Base-by-base conservation (phyloP, 495 filamentous ascomycete genomes). In the Aspergillus taichungensis region DNA sequence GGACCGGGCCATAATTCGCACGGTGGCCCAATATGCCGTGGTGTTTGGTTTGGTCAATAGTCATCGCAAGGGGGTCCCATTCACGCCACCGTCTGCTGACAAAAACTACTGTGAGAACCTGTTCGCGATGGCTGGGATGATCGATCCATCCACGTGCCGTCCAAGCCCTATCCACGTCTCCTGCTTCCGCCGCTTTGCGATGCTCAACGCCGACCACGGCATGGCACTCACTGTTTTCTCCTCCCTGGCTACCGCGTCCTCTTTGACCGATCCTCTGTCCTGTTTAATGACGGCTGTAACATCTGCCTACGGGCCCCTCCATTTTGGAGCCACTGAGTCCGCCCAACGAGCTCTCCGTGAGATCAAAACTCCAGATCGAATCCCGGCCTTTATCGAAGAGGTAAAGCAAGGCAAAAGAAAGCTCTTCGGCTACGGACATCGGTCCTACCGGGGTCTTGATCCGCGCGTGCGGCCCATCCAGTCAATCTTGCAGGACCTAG, bases 381-480 rank as follows among this genome's bases (percentile, higher is more conserved):
- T 79, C 3, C 72, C 70, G 0, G 47, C 50, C 0, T 71, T 75
- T 37, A 62, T 82, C 11, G 67, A 64, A 9, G 58, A 64, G 7
- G 74, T 80, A 29, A 80, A 78, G 54, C 36, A 59, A 10, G 69
- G 72, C 29, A 67, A 72, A 39, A 58, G 63, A 24, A 76, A 75
- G 34, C 55, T 81, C 3, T 78, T 76, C 43, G 78, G 77, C n/a
- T 79, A 77, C 46, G 78, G 78, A 5, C 77, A 82, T 56, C 72
- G 77, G 8, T 64, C 75, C 0, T 80, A 79, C 49, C 72, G 73
- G 42, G 71, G 66, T 1, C 60, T 68, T 2, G 78, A 82, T 43
- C 77, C 75, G 7, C 65, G 78, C 6, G 62, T 69, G 27, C 57
- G 52, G 8, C 64, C 67, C 10, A 78, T 79, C 42, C 62, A 64